Percentiles rank a stretch among this genome's conserved stretches.
phyloP scores from a whole-genome alignment of 768 basidiomycete genomes.

The Arthromyces matolae region DNA sequence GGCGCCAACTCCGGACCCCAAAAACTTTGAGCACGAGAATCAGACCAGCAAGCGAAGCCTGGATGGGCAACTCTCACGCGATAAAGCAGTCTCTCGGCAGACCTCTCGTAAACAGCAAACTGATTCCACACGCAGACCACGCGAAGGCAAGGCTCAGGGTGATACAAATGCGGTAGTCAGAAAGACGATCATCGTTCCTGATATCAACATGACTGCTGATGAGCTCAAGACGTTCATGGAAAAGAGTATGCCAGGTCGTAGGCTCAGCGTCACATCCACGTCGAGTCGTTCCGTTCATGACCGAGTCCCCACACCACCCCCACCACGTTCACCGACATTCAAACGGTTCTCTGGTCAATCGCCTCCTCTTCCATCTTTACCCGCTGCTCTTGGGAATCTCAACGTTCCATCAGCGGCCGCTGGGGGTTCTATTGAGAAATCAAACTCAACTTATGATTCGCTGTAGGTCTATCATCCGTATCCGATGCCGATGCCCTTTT shows the following conservation, averaged over 20 bases:
- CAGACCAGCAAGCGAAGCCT: conserved; percentile 22
- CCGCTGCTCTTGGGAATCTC: conserved; percentile 43
- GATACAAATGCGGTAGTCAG: conserved; percentile 55
- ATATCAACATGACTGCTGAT: conserved; percentile 51
- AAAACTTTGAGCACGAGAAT: conserved; percentile 11
- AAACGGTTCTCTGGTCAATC: conserved; percentile 68
- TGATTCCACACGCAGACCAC: conserved; percentile 39
- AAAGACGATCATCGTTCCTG: conserved; percentile 76
- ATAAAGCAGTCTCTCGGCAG: conserved; percentile 33
- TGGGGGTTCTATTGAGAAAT: conserved; percentile 52
- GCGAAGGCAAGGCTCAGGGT: conserved; percentile 32
- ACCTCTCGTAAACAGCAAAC: conserved; percentile 31
- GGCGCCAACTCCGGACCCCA: conserved; percentile 18
- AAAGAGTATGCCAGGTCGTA: conserved; percentile 57
- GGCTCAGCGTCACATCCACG: conserved; percentile 54
- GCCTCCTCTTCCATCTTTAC: conserved; percentile 67
- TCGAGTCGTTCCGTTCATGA: conserved; percentile 78
- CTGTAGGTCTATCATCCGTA: conserved; percentile 48
- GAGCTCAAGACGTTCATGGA: conserved; percentile 54
- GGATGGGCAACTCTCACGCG: conserved; percentile 19
- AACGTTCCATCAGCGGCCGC: conserved; percentile 34
- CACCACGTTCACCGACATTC: conserved; percentile 50
- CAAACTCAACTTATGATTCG: conserved; percentile 72
- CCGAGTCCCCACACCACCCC: conserved; percentile 83
- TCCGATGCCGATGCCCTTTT: conserved; percentile 11